phyloP scores from a whole-genome alignment of 2,329 filamentous ascomycete species.

The Exophiala alcalophila region DNA sequence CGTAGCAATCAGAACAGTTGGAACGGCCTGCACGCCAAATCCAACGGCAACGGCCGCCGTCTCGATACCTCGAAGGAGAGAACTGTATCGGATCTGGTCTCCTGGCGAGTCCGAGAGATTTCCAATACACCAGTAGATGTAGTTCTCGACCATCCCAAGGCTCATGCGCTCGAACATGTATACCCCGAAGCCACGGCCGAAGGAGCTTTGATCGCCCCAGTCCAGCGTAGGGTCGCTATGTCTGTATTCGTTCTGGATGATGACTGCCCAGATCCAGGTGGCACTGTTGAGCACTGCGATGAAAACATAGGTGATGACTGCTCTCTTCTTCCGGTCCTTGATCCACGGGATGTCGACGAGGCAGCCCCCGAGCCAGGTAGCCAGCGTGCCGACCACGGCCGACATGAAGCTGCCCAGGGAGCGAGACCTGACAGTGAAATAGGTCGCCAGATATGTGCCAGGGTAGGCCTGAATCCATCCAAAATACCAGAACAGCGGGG shows the following conservation, averaged over 20 bases:
- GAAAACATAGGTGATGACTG: conserved; percentile 40
- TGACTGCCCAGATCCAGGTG: conserved; percentile 49
- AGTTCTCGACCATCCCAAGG: conserved; percentile 44
- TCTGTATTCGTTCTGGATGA: conserved; percentile 49
- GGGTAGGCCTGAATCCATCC: conserved; percentile 40
- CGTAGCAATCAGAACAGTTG: conserved; percentile 44
- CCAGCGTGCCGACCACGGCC: conserved; percentile 41
- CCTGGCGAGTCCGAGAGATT: conserved; percentile 46
- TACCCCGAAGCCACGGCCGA: conserved; percentile 45
- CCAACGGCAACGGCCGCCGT: conserved; percentile 43
- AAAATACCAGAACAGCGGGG: conserved; percentile 39
- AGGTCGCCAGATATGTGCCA: conserved; percentile 43
- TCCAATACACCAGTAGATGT: conserved; percentile 49
- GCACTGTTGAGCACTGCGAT: conserved; percentile 45
- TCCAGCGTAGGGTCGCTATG: conserved; percentile 44
- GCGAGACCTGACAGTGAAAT: conserved; percentile 44
- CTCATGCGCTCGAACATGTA: conserved; percentile 44
- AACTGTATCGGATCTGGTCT: conserved; percentile 47
- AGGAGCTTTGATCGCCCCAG: conserved; percentile 41
- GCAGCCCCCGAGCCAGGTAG: conserved; percentile 39
- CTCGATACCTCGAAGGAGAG: conserved; percentile 44
- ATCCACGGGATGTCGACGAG: conserved; percentile 42
- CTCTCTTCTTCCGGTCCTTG: conserved; percentile 41
- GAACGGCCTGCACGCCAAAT: conserved; percentile 47
- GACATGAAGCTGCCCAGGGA: conserved; percentile 40